A percentile compares a stretch with the other conserved stretches of the same genome.
phyloP scores from a whole-genome alignment of 257 asterid genomes.

The Plantago major region DNA sequence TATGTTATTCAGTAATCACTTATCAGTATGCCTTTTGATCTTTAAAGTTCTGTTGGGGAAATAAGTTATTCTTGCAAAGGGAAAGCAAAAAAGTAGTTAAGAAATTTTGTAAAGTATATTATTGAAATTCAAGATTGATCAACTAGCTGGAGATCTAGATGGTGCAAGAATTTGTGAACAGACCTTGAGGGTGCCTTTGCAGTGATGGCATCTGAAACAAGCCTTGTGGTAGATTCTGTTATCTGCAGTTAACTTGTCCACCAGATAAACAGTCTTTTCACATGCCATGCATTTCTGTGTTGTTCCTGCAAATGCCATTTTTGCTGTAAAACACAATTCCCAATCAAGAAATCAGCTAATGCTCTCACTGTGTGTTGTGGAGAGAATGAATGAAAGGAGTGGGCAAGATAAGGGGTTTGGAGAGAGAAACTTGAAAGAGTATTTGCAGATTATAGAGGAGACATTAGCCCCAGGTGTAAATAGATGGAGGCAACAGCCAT shows the following conservation, averaged over 20 bases:
- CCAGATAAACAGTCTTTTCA: slow-evolving; percentile 85
- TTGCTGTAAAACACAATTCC: slow-evolving; percentile 15
- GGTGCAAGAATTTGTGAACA: neutral
- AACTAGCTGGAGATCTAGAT: neutral
- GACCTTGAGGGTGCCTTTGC: slow-evolving; percentile 94
- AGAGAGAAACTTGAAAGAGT: slow-evolving; percentile 15
- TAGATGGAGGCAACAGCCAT: slow-evolving; percentile 28
- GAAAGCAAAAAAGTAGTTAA: neutral
- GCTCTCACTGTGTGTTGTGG: neutral
- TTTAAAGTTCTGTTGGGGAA: neutral
- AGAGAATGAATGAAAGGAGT: slow-evolving; percentile 10
- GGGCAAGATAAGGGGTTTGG: slow-evolving; percentile 28
- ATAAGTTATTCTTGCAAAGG: too few species aligned
- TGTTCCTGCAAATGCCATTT: slow-evolving; percentile 97
- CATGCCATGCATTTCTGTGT: slow-evolving; percentile 98
- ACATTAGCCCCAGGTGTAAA: slow-evolving; percentile 20
- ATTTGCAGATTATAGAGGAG: slow-evolving; percentile 20
- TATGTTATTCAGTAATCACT: too few species aligned
- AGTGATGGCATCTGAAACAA: slow-evolving; percentile 96
- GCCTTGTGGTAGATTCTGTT: slow-evolving; percentile 88
- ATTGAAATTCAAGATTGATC: neutral
- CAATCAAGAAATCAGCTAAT: slow-evolving; percentile 9
- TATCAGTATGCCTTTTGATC: neutral
- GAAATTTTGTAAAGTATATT: neutral
- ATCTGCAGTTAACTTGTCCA: slow-evolving; percentile 86